Evolutionary conservation across 352 stramenopile genomes (phyloP), one percentile per base, ranked within the genome.

Genomic region (Thalassiosira hispida): DNA sequence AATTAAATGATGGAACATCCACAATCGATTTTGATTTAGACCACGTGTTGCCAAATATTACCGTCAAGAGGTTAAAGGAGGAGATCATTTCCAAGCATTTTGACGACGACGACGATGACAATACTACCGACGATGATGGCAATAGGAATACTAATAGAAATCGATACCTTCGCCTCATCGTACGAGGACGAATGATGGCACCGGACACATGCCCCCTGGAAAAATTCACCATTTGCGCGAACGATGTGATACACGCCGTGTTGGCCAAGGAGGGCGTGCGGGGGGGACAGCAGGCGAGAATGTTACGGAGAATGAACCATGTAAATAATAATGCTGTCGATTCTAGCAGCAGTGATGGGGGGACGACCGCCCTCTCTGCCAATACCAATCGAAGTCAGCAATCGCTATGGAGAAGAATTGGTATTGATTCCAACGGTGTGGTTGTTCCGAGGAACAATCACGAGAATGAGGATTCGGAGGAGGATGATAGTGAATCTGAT

Each of bases 241-340:
- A 84, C 51, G 77, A 89, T 78, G 85, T 90, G 0, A 67, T 93
- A 9, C 88, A 93, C 74, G 85, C 77, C 8, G 84, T 93, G 0
- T 38, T 93, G 56, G 81, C 81, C 25, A 73, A 69, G 33, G 56
- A 75, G 51, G 74, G 71, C 25, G 67, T 74, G 12, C 38, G 76
- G 55, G 75, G 76, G 18, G 81, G 73, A 18, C 74, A 86, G 44
- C 79, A 89, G 52, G 77, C 73, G 25, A 23, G 59, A 6, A 68
- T 77, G 60, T 61, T 79, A 25, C 31, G 75, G 33, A 20, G 55
- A 31, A 22, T 79, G 20, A 84, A 84, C 71, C 47, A 62, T 29
- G 16, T 29, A 42, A 23, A 12, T 20, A 61, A 2, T 55, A 20
- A 25, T 52, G 25, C 20, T 40, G 46, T 18, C 55, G 47, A 12